Evolutionary conservation across 2,329 filamentous ascomycete genomes (phyloP).

Genomic region (Alternaria viburni): DNA sequence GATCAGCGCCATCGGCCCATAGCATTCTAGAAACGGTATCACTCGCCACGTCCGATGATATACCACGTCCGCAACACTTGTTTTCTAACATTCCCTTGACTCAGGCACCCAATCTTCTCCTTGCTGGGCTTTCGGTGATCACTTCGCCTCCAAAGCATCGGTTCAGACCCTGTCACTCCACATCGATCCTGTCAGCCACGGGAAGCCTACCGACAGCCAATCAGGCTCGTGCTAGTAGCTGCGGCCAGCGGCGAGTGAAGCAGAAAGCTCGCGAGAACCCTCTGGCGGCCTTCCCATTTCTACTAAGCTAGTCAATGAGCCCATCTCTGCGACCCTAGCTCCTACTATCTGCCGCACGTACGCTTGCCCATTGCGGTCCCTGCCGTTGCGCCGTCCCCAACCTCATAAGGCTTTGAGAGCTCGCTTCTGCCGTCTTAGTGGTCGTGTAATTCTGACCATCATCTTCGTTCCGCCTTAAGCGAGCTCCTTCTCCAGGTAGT

Average conservation of each 20-base stretch:
- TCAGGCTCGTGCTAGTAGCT: conserved; percentile 25
- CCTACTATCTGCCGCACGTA: conserved; percentile 32
- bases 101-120: conserved; percentile 20
- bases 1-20: conserved; percentile 44
- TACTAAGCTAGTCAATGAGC: conserved; percentile 30
- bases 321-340: conserved; percentile 24
- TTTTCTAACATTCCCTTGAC: conserved; percentile 23
- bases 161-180: conserved; percentile 39
- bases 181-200: conserved; percentile 40
- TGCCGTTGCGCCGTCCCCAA: conserved; percentile 41
- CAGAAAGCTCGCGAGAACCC: conserved; percentile 37
- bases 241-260: conserved; percentile 42
- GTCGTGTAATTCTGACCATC: conserved; percentile 44
- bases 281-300: conserved; percentile 42
- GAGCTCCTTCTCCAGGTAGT: conserved; percentile 39
- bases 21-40: conserved; percentile 42
- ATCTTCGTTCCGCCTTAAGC: conserved; percentile 48
- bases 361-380: conserved; percentile 31
- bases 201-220: conserved; percentile 33
- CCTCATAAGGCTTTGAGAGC: conserved; percentile 39
- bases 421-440: conserved; percentile 41
- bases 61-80: conserved; percentile 29
- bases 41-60: conserved; percentile 45
- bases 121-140: conserved; percentile 32
- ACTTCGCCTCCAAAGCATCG: conserved; percentile 46